These are phyloP conservation scores for Hyphopichia burtonii DNA, from an alignment of 1,139 yeast genomes.

Conservation along the genomic window DNA sequence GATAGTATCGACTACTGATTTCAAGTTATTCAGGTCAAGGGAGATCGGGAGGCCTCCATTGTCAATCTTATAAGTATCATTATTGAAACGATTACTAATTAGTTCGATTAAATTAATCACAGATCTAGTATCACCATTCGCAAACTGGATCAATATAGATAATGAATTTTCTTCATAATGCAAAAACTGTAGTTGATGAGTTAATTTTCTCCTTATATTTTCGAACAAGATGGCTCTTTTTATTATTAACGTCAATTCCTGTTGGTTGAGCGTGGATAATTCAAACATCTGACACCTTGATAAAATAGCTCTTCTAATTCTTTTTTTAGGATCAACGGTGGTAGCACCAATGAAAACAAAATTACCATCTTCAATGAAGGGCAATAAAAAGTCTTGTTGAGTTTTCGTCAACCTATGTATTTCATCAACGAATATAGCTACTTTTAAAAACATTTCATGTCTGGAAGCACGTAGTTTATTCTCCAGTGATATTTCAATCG, in stretches of 20 bases:
- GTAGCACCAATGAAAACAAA: constrained; percentile 50
- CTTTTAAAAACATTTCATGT: constrained; percentile 17
- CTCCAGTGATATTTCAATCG: constrained; percentile 21
- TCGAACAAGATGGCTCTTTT: constrained; percentile 26
- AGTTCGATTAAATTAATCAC: constrained; percentile 33
- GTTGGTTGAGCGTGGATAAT: constrained; percentile 16
- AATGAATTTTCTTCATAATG: constrained; percentile 13
- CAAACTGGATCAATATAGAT: constrained; percentile 14
- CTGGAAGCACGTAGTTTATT: constrained; percentile 17
- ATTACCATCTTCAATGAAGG: constrained; percentile 39
- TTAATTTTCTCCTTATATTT: constrained; percentile 24
- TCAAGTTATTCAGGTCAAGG: neutral
- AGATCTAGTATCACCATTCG: constrained; percentile 35
- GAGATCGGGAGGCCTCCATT: neutral
- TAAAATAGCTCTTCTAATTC: constrained; percentile 37
- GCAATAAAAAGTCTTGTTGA: constrained; percentile 45
- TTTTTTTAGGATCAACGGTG: constrained; percentile 27
- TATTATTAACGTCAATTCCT: constrained; percentile 22
- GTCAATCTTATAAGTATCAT: neutral
- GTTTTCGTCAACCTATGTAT: constrained; percentile 39
- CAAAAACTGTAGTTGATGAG: constrained; percentile 10
- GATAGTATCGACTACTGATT: constrained; percentile 8
- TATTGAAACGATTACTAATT: constrained; percentile 16
- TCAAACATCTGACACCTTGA: constrained; percentile 43
- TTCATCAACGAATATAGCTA: constrained; percentile 45